Evolutionary conservation across 1,284 basidiomycete genomes (phyloP).

Genomic region (Agroathelia rolfsii): DNA sequence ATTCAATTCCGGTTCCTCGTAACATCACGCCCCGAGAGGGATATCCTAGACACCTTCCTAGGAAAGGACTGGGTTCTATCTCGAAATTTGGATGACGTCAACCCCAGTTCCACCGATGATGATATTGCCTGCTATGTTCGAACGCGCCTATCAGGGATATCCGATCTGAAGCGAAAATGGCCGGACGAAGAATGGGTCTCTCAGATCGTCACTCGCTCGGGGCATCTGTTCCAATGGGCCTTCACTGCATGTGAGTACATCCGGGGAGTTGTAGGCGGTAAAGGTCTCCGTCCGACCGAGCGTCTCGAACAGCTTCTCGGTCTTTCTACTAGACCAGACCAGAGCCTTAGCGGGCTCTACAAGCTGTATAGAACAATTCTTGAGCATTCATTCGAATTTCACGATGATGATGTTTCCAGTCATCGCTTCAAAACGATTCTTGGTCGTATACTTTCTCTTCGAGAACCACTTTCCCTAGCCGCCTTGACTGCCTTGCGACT

Average conservation of each 20-base stretch:
- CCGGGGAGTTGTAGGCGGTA: too few relatives aligned
- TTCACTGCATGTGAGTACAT: slow-evolving; percentile 16
- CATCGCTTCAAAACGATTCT: too few relatives aligned
- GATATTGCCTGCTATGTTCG: slow-evolving; percentile 12
- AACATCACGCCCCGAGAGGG: slow-evolving; percentile 18
- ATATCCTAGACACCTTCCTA: slow-evolving; percentile 12
- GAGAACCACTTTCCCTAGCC: not conserved
- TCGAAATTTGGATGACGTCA: slow-evolving; percentile 12
- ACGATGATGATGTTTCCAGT: too few relatives aligned
- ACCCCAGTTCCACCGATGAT: slow-evolving; percentile 4
- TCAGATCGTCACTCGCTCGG: slow-evolving; percentile 12
- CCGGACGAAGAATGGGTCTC: slow-evolving; percentile 3
- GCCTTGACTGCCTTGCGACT: not conserved
- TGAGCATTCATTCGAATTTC: too few relatives aligned
- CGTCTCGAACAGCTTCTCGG: too few relatives aligned
- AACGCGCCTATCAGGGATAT: too few relatives aligned
- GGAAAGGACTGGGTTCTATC: slow-evolving; percentile 4
- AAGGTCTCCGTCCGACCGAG: too few relatives aligned
- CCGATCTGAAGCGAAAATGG: too few relatives aligned
- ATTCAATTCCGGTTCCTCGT: slow-evolving; percentile 21
- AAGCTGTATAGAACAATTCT: too few relatives aligned
- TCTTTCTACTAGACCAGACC: too few relatives aligned
- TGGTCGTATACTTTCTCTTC: too few relatives aligned
- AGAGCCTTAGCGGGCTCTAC: too few relatives aligned
- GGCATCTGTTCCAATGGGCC: slow-evolving; percentile 22